Conservation (phyloP, 345 rosid species). For the Dimocarpus longan region DNA sequence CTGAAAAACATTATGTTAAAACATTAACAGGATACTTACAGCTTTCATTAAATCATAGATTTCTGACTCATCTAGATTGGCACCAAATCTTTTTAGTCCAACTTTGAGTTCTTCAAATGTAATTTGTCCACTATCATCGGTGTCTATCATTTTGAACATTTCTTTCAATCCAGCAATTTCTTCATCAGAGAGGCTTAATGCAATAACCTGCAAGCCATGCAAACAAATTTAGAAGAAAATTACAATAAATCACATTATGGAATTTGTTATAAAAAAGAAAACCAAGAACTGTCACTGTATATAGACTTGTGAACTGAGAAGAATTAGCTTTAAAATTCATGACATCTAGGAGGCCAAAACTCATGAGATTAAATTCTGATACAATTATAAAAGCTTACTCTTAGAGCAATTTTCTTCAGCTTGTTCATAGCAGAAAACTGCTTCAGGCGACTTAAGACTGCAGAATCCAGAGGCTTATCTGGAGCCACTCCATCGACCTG, state of each 20-base stretch:
- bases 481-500: constrained; percentile 75
- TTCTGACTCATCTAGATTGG: constrained; percentile 67
- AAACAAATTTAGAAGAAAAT: constrained; percentile 7
- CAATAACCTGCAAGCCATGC: constrained; percentile 51
- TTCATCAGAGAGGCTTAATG: constrained; percentile 73
- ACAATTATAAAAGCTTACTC: constrained; percentile 42
- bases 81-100: constrained; percentile 65
- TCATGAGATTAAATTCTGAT: not conserved
- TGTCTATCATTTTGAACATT: constrained; percentile 69
- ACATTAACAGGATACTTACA: constrained; percentile 44
- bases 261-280: not conserved
- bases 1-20: not conserved
- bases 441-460: constrained; percentile 65
- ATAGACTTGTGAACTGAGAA: not conserved
- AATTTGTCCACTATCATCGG: constrained; percentile 68
- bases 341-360: not conserved
- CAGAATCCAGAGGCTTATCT: constrained; percentile 82
- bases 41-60: constrained; percentile 66
- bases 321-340: not conserved
- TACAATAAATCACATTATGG: not conserved
- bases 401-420: constrained; percentile 82
- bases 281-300: not conserved
- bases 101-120: constrained; percentile 80
- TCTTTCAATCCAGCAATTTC: constrained; percentile 79
- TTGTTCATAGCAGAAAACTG: constrained; percentile 87